Evolutionary conservation across 1,139 yeast genomes (phyloP).

Genomic region (Yamadazyma dendronema): DNA sequence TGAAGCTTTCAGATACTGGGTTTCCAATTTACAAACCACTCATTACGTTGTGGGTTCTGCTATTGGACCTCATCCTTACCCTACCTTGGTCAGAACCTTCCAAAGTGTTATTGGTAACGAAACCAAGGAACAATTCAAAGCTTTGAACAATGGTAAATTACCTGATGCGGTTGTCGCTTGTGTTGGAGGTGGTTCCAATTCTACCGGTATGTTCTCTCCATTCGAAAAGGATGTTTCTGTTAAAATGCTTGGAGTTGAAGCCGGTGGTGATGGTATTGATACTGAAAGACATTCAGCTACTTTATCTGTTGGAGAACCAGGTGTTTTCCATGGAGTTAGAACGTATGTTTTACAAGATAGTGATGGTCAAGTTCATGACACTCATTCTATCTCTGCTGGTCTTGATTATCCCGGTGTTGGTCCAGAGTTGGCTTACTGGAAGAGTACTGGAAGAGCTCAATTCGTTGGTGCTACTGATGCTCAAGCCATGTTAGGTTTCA

Average conservation of each 20-base stretch:
- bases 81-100: conserved; percentile 96
- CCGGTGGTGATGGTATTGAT: conserved; percentile 96
- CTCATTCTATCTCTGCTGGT: conserved; percentile 98
- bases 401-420: conserved; percentile 99
- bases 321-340: conserved; percentile 97
- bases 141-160: conserved; percentile 71
- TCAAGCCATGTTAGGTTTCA: conserved; percentile 88
- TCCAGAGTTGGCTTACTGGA: conserved; percentile 96
- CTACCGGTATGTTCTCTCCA: conserved; percentile 94
- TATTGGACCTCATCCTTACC: conserved; percentile 99
- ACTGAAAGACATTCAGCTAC: conserved; percentile 91
- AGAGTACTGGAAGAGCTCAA: conserved; percentile 86
- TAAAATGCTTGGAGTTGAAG: conserved; percentile 89
- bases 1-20: conserved; percentile 97
- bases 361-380: conserved; percentile 96
- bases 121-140: conserved; percentile 85
- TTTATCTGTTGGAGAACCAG: conserved; percentile 86
- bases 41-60: conserved; percentile 98
- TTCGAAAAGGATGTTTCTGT: conserved; percentile 81
- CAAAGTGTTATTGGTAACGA: conserved; percentile 96
- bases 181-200: conserved; percentile 98
- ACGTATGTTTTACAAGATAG: conserved; percentile 86
- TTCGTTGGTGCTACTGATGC: conserved; percentile 90
- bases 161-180: conserved; percentile 97
- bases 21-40: conserved; percentile 76